Percentiles rank a stretch among this genome's conserved stretches.
Conservation (phyloP, 2,329 filamentous ascomycete genomes). For the Lecanicillium sp. region DNA sequence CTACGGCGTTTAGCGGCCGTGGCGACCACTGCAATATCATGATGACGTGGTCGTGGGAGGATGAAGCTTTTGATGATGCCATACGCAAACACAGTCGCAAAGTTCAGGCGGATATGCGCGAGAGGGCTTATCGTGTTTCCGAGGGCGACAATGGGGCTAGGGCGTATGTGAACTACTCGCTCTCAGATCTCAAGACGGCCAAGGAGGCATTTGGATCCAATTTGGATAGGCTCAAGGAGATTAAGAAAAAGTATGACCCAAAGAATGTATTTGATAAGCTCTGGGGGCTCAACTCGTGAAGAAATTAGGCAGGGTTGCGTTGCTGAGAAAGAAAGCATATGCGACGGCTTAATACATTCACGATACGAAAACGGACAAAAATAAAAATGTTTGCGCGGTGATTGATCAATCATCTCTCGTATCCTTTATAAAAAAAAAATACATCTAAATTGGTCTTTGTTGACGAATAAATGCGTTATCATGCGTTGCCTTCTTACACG, state of each 20-base stretch:
- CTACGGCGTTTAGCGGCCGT: conserved; percentile 36
- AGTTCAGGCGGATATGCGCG: conserved; percentile 11
- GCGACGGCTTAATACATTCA: too few relatives aligned
- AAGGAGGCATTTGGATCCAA: conserved; percentile 23
- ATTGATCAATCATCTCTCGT: too few relatives aligned
- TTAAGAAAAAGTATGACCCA: conserved; percentile 26
- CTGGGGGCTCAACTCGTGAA: too few relatives aligned
- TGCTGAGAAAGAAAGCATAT: too few relatives aligned
- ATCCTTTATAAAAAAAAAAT: too few relatives aligned
- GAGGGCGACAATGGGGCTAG: conserved; percentile 17
- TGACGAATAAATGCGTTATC: too few relatives aligned
- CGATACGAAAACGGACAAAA: too few relatives aligned
- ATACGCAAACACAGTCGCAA: conserved; percentile 24
- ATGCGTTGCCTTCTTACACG: too few relatives aligned
- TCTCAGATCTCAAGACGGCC: conserved; percentile 14
- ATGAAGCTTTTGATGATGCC: conserved; percentile 24
- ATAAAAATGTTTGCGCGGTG: too few relatives aligned
- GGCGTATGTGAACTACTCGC: conserved; percentile 22
- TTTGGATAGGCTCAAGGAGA: conserved; percentile 16
- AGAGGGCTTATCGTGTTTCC: conserved; percentile 15
- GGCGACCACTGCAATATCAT: conserved; percentile 34
- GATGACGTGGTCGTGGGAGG: conserved; percentile 31
- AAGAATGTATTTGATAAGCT: conserved; percentile 24
- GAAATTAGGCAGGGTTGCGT: too few relatives aligned
- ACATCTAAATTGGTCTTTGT: too few relatives aligned